A percentile compares a stretch with the other conserved stretches of the same genome.
phyloP scores from a whole-genome alignment of 2,329 filamentous ascomycete genomes.

The Trichothecium roseum region DNA sequence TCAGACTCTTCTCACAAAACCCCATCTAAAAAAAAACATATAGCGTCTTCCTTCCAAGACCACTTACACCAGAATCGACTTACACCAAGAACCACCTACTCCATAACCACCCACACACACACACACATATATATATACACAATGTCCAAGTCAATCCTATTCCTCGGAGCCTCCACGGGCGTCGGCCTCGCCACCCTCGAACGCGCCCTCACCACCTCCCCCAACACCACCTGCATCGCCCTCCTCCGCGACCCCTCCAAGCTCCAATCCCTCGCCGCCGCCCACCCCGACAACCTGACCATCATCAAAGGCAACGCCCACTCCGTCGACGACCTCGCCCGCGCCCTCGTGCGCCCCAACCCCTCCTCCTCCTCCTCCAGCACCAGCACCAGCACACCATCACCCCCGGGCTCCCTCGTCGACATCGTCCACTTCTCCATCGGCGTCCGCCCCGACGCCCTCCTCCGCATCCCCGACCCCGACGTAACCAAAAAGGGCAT shows the following conservation, averaged over 20 bases:
- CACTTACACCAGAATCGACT: no score
- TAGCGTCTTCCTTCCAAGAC: no score
- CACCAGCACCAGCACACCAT: no score
- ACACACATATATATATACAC: neutral
- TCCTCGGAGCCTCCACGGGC: constrained; percentile 33
- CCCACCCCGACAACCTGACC: constrained; percentile 19
- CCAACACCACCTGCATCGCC: constrained; percentile 22
- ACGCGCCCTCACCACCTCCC: constrained; percentile 22
- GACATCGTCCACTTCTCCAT: constrained; percentile 28
- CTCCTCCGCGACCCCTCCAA: constrained; percentile 30
- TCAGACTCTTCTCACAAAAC: no score
- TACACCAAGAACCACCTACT: no score
- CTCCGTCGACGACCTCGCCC: constrained; percentile 18
- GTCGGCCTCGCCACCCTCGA: constrained; percentile 26
- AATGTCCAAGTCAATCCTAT: constrained; percentile 5
- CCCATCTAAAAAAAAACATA: no score
- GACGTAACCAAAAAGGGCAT: constrained; percentile 28
- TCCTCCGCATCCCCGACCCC: constrained; percentile 20
- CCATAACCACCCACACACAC: constrained; percentile 1
- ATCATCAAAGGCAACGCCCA: constrained; percentile 28
- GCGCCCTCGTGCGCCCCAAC: constrained; percentile 20
- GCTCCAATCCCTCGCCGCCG: constrained; percentile 13
- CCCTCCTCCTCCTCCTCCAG: no score
- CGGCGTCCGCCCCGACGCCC: constrained; percentile 18
- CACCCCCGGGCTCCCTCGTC: constrained; percentile 18